Base-by-base conservation (phyloP, 176 grass and related monocot species). In the Triticum monococcum region DNA sequence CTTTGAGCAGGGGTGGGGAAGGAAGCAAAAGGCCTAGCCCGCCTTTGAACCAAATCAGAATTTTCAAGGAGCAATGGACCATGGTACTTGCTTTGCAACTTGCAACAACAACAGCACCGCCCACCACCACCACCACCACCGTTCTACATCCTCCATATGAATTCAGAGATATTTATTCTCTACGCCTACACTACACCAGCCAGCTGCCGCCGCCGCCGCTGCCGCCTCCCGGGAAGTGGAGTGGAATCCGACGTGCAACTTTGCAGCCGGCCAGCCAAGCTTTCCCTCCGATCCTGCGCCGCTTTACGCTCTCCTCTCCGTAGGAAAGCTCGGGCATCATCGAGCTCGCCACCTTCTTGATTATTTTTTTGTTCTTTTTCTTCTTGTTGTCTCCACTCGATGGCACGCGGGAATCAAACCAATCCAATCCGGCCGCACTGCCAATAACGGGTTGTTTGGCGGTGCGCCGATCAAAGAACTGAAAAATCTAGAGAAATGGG, bases 371-470 rank as follows among this genome's bases (percentile, higher is more conserved):
- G 11, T 43, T 24, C 25, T 52, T 62, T 16, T 71, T 2, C 23
- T 70, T 66, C 61, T 63, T 43, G 52, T 72, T 54, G 1, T 76
- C 20, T 50, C 52, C 16, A 81, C 46, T 86, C 64, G 60, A 75
- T 54, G 41, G 72, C 84, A 74, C 73, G 70, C 48, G 3, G 64
- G 84, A 78, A 83, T 36, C 79, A 79, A 87, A 64, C 80, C 80
- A 83, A 73, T 61, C 74, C 64, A 45, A 46, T 64, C 60, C 57
- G 2, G 45, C 25, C n/a, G 79, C 80, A 73, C 57, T 59, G 89
- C 75, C 85, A 84, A 80, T 79, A 48, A 84, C 85, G 75, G 65
- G 3, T 75, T 84, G 9, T 87, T 84, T 75, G 68, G 61, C 85
- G 26, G 45, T 36, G 80, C 75, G 17, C 9, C 68, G 75, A 87